phyloP scores from a whole-genome alignment of 768 basidiomycete genomes.

The Rhizopogon rudus region DNA sequence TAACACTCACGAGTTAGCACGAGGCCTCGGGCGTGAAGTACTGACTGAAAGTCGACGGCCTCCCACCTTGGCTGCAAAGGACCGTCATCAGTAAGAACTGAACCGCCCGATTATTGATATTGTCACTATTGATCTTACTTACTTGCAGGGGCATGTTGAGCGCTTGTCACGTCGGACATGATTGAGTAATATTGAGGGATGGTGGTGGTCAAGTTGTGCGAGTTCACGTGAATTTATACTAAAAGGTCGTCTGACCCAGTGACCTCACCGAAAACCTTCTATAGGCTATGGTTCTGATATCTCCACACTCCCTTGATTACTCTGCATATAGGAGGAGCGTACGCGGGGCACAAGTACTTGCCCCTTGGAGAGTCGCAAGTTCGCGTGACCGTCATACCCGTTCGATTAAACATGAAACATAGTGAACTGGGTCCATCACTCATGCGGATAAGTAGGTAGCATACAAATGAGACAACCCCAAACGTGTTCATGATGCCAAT shows the following conservation, averaged over 20 bases:
- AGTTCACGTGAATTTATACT: background rate
- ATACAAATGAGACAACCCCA: too few species aligned
- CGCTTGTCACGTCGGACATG: constrained; percentile 25
- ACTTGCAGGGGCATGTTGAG: constrained; percentile 47
- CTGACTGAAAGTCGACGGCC: constrained; percentile 45
- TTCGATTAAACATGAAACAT: too few species aligned
- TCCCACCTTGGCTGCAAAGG: constrained; percentile 34
- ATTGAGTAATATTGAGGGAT: constrained; percentile 6
- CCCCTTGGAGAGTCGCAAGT: too few species aligned
- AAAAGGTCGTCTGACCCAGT: background rate
- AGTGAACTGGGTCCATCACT: too few species aligned
- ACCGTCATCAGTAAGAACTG: background rate
- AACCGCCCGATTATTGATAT: background rate
- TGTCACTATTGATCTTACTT: constrained; percentile 28
- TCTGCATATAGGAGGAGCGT: background rate
- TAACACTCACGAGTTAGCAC: constrained; percentile 27
- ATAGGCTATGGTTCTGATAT: background rate
- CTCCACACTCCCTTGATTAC: too few species aligned
- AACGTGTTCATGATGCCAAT: too few species aligned
- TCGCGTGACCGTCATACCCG: too few species aligned
- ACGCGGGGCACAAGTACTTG: too few species aligned
- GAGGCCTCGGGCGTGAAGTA: constrained; percentile 34
- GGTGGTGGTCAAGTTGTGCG: background rate
- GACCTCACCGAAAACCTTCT: background rate
- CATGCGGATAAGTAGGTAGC: too few species aligned